Percentiles rank a stretch among this genome's conserved stretches.
phyloP scores from a whole-genome alignment of 2,329 filamentous ascomycete species.

The Teratosphaeria viscida region DNA sequence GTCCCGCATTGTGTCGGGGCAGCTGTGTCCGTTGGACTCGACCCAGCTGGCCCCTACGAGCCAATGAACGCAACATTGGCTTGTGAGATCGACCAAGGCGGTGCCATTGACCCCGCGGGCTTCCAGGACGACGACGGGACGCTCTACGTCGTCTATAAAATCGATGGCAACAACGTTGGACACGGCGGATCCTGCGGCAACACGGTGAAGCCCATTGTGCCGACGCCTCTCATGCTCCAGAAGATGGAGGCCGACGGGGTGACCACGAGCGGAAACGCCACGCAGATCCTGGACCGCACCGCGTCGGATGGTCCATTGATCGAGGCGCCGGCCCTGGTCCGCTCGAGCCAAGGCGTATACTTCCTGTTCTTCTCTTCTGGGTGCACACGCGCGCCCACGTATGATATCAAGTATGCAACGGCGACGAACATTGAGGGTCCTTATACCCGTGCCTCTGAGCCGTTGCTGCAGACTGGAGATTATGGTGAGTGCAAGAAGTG shows the following conservation, averaged over 20 bases:
- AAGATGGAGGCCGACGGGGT: constrained; percentile 20
- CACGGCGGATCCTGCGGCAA: constrained; percentile 25
- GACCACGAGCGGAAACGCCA: constrained; percentile 13
- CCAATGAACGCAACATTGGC: constrained; percentile 15
- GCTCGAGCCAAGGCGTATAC: constrained; percentile 20
- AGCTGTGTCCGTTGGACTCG: constrained; percentile 16
- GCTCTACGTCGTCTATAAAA: constrained; percentile 25
- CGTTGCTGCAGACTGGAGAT: constrained; percentile 20
- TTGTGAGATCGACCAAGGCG: constrained; percentile 20
- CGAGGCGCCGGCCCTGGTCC: constrained; percentile 24
- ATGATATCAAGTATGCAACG: constrained; percentile 26
- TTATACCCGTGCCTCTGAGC: constrained; percentile 16
- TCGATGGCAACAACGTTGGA: constrained; percentile 27
- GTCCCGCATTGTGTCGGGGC: constrained; percentile 25
- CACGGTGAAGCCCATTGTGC: constrained; percentile 11
- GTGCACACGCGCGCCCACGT: constrained; percentile 20
- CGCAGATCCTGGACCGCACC: constrained; percentile 20
- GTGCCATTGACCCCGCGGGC: constrained; percentile 25
- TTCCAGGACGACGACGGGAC: constrained; percentile 19
- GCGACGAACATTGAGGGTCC: constrained; percentile 19
- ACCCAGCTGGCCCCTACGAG: constrained; percentile 21
- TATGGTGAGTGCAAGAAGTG: constrained; percentile 6
- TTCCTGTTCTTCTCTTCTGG: constrained; percentile 29
- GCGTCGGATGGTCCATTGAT: constrained; percentile 24
- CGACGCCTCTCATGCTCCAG: constrained; percentile 27